Percentiles rank a stretch among this genome's conserved stretches.
phyloP scores from a whole-genome alignment of 805 yeast species.

The Zygoascus tannicola region DNA sequence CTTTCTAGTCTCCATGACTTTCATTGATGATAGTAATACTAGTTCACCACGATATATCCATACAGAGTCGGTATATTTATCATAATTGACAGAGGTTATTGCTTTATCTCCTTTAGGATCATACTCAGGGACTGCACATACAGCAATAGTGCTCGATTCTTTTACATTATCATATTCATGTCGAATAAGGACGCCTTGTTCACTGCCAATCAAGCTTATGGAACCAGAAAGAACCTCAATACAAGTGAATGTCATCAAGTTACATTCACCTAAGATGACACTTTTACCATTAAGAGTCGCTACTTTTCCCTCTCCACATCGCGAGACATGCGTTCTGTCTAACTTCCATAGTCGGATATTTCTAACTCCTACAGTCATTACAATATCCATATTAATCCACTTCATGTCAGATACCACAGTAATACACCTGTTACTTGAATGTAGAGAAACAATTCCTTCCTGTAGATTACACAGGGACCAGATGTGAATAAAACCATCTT shows the following conservation, averaged over 20 bases:
- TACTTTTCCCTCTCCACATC: conserved; percentile 14
- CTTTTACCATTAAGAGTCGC: conserved; percentile 47
- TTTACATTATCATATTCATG: background rate
- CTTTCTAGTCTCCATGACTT: background rate
- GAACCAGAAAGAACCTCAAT: conserved; percentile 18
- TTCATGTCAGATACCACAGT: conserved; percentile 44
- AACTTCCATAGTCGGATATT: conserved; percentile 55
- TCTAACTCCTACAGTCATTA: conserved; percentile 53
- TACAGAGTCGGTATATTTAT: background rate
- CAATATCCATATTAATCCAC: conserved; percentile 42
- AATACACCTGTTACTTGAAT: conserved; percentile 54
- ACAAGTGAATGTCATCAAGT: conserved; percentile 32
- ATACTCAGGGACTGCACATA: background rate
- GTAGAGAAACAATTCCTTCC: conserved; percentile 28
- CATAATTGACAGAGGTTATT: background rate
- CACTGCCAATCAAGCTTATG: background rate
- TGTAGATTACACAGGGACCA: conserved; percentile 38
- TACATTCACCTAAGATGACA: conserved; percentile 40
- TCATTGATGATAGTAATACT: background rate
- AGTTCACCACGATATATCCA: background rate
- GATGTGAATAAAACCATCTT: conserved; percentile 57
- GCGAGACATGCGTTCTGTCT: conserved; percentile 2
- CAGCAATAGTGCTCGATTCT: background rate
- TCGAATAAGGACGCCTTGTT: background rate
- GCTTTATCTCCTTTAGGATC: background rate